phyloP scores from a whole-genome alignment of 2,329 filamentous ascomycete species.

The Dothistroma septosporum region DNA sequence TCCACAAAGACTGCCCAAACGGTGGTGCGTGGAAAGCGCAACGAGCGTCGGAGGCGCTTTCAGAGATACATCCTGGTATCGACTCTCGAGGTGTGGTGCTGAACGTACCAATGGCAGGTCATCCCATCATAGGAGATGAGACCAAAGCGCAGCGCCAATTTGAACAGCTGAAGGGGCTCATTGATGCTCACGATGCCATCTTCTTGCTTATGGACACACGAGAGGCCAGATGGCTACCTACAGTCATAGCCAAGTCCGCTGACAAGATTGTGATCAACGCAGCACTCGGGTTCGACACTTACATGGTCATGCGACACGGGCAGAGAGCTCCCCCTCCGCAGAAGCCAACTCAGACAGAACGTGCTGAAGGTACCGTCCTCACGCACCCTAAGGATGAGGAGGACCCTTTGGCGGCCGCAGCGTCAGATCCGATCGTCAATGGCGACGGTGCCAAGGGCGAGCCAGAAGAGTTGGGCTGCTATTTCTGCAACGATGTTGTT shows the following conservation, averaged over 20 bases:
- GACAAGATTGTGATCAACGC: slow-evolving; percentile 97
- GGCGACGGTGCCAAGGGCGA: slow-evolving; percentile 11
- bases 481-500: slow-evolving; percentile 98
- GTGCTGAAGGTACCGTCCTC: slow-evolving; percentile 22
- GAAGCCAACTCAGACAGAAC: slow-evolving; percentile 14
- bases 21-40: slow-evolving; percentile 81
- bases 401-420: slow-evolving; percentile 21
- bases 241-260: slow-evolving; percentile 87
- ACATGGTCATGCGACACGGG: slow-evolving; percentile 95
- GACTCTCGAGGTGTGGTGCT: slow-evolving; percentile 75
- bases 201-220: slow-evolving; percentile 99
- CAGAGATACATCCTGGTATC: slow-evolving; percentile 85
- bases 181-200: slow-evolving; percentile 82
- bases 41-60: slow-evolving; percentile 73
- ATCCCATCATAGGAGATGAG: slow-evolving; percentile 70
- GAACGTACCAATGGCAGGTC: slow-evolving; percentile 91
- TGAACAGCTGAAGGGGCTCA: slow-evolving; percentile 66
- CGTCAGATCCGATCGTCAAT: slow-evolving; percentile 18
- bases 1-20: slow-evolving; percentile 80
- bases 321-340: slow-evolving; percentile 43
- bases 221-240: slow-evolving; percentile 92
- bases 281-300: slow-evolving; percentile 92
- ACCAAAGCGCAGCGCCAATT: slow-evolving; percentile 68
- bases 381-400: slow-evolving; percentile 21
- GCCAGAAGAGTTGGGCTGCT: slow-evolving; percentile 74